A percentile compares a stretch with the other conserved stretches of the same genome.
Conservation (phyloP, 768 basidiomycete species). For the Lactifluus subvellereus region DNA sequence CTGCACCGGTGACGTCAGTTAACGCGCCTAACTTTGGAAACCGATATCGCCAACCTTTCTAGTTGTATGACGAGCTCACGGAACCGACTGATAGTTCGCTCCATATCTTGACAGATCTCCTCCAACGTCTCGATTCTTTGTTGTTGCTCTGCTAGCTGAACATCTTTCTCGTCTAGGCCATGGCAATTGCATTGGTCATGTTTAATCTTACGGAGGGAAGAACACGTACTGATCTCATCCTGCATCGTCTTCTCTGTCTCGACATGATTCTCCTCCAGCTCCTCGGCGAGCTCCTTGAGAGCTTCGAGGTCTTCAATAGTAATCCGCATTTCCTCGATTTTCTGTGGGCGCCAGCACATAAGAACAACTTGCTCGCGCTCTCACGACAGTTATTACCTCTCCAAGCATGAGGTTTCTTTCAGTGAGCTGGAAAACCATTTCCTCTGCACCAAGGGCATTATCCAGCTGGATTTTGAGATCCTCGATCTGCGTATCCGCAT, state of each 20-base stretch:
- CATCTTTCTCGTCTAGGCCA: slow-evolving; percentile 58
- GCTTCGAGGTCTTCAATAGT: slow-evolving; percentile 96
- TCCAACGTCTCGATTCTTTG: slow-evolving; percentile 65
- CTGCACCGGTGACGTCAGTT: slow-evolving; percentile 35
- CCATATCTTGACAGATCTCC: slow-evolving; percentile 77
- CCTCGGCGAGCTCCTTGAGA: slow-evolving; percentile 92
- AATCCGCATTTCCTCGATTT: slow-evolving; percentile 96
- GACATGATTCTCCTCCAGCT: slow-evolving; percentile 92
- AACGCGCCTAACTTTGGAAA: background rate
- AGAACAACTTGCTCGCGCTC: background rate
- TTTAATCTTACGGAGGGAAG: background rate
- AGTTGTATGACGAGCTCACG: slow-evolving; percentile 82
- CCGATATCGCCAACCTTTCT: slow-evolving; percentile 53
- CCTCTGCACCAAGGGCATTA: slow-evolving; percentile 91
- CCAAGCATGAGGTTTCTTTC: slow-evolving; percentile 89
- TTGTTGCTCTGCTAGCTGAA: slow-evolving; percentile 58
- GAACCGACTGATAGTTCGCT: slow-evolving; percentile 86
- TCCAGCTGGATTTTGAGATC: slow-evolving; percentile 93
- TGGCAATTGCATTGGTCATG: background rate
- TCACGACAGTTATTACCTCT: slow-evolving; percentile 50
- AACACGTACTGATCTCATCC: slow-evolving; percentile 72
- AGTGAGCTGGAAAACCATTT: slow-evolving; percentile 92
- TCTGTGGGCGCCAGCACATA: slow-evolving; percentile 39
- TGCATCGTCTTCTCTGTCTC: slow-evolving; percentile 90
- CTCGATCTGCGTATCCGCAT: slow-evolving; percentile 88